phyloP scores from a whole-genome alignment of 331 rosid genomes.

The Malus hybrid region DNA sequence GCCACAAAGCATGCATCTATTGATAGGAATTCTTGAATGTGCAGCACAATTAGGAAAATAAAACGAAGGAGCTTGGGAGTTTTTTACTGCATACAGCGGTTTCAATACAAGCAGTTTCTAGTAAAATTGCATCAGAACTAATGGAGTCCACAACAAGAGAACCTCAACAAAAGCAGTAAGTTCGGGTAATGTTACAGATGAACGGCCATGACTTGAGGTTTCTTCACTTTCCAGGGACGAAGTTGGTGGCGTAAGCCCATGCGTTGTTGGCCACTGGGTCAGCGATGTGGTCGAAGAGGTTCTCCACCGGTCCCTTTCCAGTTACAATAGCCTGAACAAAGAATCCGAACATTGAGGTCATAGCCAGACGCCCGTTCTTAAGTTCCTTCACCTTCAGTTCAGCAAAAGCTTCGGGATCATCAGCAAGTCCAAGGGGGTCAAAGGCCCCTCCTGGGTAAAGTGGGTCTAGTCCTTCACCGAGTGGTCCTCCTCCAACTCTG shows the following conservation, averaged over 20 bases:
- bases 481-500: constrained; percentile 93
- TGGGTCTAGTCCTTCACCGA: constrained; percentile 93
- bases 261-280: constrained; percentile 90
- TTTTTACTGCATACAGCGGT: background rate
- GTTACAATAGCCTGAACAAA: constrained; percentile 93
- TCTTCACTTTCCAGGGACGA: constrained; percentile 79
- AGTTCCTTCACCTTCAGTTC: constrained; percentile 87
- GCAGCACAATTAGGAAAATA: background rate
- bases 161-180: constrained; percentile 25
- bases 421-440: constrained; percentile 92
- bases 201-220: constrained; percentile 3
- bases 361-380: constrained; percentile 81
- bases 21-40: background rate
- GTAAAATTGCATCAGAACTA: constrained; percentile 27
- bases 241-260: constrained; percentile 93
- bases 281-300: constrained; percentile 74
- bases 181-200: background rate
- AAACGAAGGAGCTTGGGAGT: background rate
- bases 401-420: constrained; percentile 90
- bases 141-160: constrained; percentile 15
- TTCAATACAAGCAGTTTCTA: constrained; percentile 31
- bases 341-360: constrained; percentile 90
- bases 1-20: background rate
- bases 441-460: constrained; percentile 88
- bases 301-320: constrained; percentile 84